Conservation (phyloP, 352 stramenopile genomes). For the Globisporangium splendens region DNA sequence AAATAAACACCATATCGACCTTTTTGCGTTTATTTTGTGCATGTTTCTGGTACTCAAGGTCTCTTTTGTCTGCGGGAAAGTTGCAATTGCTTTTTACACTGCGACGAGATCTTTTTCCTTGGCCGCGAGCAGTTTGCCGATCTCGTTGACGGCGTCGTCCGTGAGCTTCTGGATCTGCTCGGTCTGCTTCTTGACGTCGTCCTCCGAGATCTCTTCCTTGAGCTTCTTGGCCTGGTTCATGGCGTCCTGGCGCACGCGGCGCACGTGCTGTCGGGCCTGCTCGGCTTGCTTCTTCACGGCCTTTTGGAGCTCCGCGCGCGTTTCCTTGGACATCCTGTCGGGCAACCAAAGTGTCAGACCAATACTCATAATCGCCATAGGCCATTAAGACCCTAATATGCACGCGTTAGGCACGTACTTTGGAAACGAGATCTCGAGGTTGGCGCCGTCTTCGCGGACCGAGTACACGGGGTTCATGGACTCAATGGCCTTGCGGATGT, state of each 20-base stretch:
- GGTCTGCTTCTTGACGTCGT: slow-evolving; percentile 70
- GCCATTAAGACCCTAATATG: not conserved
- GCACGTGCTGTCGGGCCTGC: slow-evolving; percentile 75
- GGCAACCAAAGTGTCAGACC: not conserved
- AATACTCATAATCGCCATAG: not conserved
- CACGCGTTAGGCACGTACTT: slow-evolving; percentile 39
- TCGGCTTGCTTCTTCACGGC: slow-evolving; percentile 82
- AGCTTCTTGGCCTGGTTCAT: slow-evolving; percentile 84
- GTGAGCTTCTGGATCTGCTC: slow-evolving; percentile 83
- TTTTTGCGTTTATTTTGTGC: not conserved
- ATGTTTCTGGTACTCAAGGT: not conserved
- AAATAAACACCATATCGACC: not conserved
- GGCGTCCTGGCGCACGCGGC: slow-evolving; percentile 78
- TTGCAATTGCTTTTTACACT: slow-evolving; percentile 27
- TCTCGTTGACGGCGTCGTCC: slow-evolving; percentile 63
- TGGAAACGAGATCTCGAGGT: slow-evolving; percentile 76
- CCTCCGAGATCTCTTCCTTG: slow-evolving; percentile 75
- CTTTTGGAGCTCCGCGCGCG: slow-evolving; percentile 72
- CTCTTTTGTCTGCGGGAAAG: not conserved
- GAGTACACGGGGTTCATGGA: slow-evolving; percentile 73
- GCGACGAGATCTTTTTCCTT: slow-evolving; percentile 80
- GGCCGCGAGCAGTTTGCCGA: slow-evolving; percentile 61
- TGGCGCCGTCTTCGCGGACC: slow-evolving; percentile 59
- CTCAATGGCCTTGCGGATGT: slow-evolving; percentile 76
- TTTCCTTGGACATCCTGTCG: slow-evolving; percentile 82